These are phyloP conservation scores for Akanthomyces uredinophilus DNA, from an alignment of 2,329 filamentous ascomycete species.

Conservation along the genomic window DNA sequence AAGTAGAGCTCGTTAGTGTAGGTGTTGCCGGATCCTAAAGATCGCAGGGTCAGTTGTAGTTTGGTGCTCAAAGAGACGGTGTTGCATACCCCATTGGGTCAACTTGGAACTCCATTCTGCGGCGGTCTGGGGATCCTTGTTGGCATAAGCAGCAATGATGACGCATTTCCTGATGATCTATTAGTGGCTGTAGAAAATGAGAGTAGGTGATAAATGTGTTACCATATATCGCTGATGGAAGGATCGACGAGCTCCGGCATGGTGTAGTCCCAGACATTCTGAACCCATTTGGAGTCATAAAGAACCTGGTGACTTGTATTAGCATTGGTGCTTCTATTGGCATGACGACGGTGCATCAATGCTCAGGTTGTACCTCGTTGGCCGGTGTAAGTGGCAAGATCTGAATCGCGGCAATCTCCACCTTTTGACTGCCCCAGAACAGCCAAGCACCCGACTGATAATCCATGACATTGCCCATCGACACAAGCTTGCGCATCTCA, in stretches of 20 bases:
- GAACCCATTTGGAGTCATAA: slow-evolving; percentile 21
- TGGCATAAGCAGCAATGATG: slow-evolving; percentile 21
- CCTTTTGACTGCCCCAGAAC: slow-evolving; percentile 14
- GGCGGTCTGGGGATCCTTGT: slow-evolving; percentile 21
- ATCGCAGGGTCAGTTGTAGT: background rate
- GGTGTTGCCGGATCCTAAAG: slow-evolving; percentile 20
- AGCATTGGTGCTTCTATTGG: background rate
- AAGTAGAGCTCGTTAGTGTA: slow-evolving; percentile 23
- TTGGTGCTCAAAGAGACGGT: background rate
- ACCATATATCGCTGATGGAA: slow-evolving; percentile 20
- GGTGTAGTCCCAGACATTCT: slow-evolving; percentile 22
- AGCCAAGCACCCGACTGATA: slow-evolving; percentile 22
- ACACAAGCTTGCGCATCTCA: slow-evolving; percentile 16
- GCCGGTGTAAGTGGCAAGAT: slow-evolving; percentile 6
- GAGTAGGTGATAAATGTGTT: background rate
- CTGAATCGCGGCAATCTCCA: slow-evolving; percentile 10
- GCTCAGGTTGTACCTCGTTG: background rate
- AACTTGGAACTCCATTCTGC: slow-evolving; percentile 21
- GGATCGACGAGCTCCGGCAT: slow-evolving; percentile 20
- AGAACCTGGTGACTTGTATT: slow-evolving; percentile 13
- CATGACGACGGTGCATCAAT: background rate
- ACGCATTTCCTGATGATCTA: slow-evolving; percentile 18
- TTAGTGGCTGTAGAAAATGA: background rate
- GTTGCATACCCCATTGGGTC: slow-evolving; percentile 19
- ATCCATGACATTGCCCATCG: slow-evolving; percentile 23